A percentile compares a stretch with the other conserved stretches of the same genome.
phyloP scores from a whole-genome alignment of 495 filamentous ascomycete genomes.

The Schizothecium vesticola region DNA sequence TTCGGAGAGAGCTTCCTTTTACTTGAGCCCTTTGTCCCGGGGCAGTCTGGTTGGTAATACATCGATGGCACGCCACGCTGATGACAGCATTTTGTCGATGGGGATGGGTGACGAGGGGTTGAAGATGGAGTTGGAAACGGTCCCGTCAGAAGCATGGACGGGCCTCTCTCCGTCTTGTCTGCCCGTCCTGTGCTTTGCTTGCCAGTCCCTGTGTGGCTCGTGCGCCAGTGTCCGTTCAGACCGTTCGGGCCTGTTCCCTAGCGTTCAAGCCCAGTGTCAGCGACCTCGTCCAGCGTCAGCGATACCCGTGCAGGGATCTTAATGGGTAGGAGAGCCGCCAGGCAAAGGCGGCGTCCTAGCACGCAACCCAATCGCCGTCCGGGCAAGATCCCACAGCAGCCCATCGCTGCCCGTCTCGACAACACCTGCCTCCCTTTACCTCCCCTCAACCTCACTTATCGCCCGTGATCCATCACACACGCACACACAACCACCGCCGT shows the following conservation, averaged over 20 bases:
- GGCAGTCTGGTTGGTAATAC: not conserved
- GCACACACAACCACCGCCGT: not conserved
- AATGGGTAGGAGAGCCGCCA: constrained; percentile 20
- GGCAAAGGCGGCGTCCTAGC: not conserved
- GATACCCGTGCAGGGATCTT: constrained; percentile 14
- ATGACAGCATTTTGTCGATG: not conserved
- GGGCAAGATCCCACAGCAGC: not conserved
- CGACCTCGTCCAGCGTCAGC: not conserved
- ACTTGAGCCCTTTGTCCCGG: not conserved
- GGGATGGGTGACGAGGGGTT: not conserved
- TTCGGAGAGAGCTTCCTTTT: not conserved
- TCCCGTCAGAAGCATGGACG: not conserved
- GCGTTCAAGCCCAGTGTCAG: not conserved
- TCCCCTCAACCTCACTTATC: not conserved
- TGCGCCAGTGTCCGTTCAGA: constrained; percentile 7
- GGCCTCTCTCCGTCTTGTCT: not conserved
- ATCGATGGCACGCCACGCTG: not conserved
- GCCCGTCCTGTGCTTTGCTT: not conserved
- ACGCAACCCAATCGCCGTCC: constrained; percentile 10
- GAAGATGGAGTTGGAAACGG: not conserved
- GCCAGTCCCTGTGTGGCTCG: not conserved
- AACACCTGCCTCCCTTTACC: not conserved
- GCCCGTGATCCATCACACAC: not conserved
- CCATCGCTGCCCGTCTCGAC: not conserved
- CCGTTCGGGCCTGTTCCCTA: no score